Evolutionary conservation across 2,329 filamentous ascomycete genomes (phyloP), one percentile per base, ranked within the genome.

Genomic region (Fusarium sacchari): DNA sequence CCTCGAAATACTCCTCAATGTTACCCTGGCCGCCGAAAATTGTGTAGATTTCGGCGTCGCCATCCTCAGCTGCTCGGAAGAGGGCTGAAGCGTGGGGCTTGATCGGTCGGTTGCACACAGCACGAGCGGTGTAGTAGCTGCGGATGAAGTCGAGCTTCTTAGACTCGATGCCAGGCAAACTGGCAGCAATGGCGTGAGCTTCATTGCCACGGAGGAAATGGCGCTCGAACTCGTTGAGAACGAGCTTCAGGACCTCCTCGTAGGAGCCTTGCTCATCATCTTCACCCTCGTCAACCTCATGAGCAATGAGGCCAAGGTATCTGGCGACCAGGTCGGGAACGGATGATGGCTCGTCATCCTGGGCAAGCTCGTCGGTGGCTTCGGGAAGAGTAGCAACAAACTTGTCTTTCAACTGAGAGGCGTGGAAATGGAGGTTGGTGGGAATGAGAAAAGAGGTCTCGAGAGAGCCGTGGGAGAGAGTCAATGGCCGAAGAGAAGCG

Each of bases 1-100:
- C 96, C 77, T 99, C 96, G 79, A 99, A 99, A 85, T 99, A 99
- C 85, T 99, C 97, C 84, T 99, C 96, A 73, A 99, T 98, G 83
- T 99, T 99, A 78, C 96, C 96, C 83, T 99, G 96, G 12, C 96
- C 96, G 68, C 96, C 96, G 76, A 98, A 97, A 71, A 99, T 95
- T 74, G 92, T 95, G 86, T 97, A 99, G 68, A 99, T 90, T 77
- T 90, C 92, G 61, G 95, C 95, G 63, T 92, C 91, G 71, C 90
- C 92, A 72, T 98, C 95, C 52, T 93, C 91, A 15, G 94, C 94
- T 57, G 96, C 96, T 76, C 96, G 90, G 80, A 98, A 90, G 52
- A 99, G 89, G 40, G 96, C 97, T 44, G 97, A 98, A 81, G 97
- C 94, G 82, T 99, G 96, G 34, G 94, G 90, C 84, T 95, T 95